Evolutionary conservation across 192 early-diverging fungal genomes (phyloP).

Genomic region (Dimargaris cristalligena): DNA sequence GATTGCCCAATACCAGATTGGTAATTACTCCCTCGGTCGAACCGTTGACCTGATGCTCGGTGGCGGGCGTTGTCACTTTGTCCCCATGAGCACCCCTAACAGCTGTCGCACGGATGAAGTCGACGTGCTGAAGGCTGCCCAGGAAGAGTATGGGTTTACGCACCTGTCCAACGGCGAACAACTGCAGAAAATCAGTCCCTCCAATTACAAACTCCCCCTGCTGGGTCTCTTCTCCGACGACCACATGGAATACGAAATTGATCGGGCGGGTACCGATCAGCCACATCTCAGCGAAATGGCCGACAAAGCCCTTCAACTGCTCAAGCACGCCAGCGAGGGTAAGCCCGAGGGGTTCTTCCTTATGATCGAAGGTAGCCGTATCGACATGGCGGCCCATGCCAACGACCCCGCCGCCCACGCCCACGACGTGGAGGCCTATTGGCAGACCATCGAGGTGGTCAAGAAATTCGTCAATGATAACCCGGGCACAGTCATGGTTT

Average conservation of each 20-base stretch:
- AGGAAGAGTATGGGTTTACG: conserved; percentile 43
- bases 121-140: conserved; percentile 43
- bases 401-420: conserved; percentile 89
- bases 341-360: conserved; percentile 72
- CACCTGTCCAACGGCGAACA: conserved; percentile 32
- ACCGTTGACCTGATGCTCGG: conserved; percentile 80
- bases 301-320: conserved; percentile 54
- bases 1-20: conserved; percentile 84
- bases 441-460: conserved; percentile 52
- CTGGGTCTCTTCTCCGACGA: conserved; percentile 62
- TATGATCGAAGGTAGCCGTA: conserved; percentile 92
- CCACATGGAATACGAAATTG: conserved; percentile 91
- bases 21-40: conserved; percentile 69
- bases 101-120: conserved; percentile 67
- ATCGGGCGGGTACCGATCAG: conserved; percentile 42
- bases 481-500: conserved; percentile 80
- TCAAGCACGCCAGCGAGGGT: conserved; percentile 33
- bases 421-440: conserved; percentile 82
- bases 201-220: conserved; percentile 34
- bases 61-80: conserved; percentile 81
- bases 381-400: conserved; percentile 91
- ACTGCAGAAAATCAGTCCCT: conserved; percentile 39
- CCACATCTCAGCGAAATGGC: conserved; percentile 79
- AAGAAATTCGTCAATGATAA: conserved; percentile 62
- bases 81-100: conserved; percentile 37